These are phyloP conservation scores for Aurinia saxatilis DNA, from an alignment of 345 rosid species.

Conservation along the genomic window DNA sequence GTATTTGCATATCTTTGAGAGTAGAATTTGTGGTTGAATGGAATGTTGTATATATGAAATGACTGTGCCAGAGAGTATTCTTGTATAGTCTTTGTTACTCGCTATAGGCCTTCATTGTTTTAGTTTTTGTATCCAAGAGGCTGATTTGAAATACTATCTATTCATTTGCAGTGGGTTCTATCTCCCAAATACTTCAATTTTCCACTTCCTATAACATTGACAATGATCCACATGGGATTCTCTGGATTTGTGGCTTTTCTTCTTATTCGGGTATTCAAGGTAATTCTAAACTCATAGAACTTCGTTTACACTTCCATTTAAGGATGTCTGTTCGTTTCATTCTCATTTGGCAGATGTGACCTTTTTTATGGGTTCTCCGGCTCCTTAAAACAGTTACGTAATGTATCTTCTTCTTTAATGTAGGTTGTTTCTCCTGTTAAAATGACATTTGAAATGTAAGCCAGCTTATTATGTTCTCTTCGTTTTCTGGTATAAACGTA, in stretches of 20 bases:
- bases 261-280: conserved; percentile 94
- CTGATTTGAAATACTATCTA: neutral
- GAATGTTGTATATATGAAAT: neutral
- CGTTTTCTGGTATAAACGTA: neutral
- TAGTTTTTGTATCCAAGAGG: neutral
- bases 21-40: neutral
- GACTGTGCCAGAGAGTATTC: neutral
- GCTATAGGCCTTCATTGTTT: neutral
- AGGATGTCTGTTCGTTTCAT: neutral
- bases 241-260: conserved; percentile 71
- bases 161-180: conserved; percentile 81
- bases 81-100: neutral
- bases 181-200: conserved; percentile 89
- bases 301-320: neutral
- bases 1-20: neutral
- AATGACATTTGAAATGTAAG: conserved; percentile 94
- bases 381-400: neutral
- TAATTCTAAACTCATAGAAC: conserved; percentile 13
- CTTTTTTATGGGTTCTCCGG: neutral
- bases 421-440: conserved; percentile 94
- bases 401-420: conserved; percentile 15
- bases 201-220: conserved; percentile 83
- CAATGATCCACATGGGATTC: conserved; percentile 95
- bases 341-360: neutral
- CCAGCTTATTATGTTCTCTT: neutral